These are phyloP conservation scores for Ophiorrhiza pumila DNA, from an alignment of 257 asterid genomes.

Conservation along the genomic window DNA sequence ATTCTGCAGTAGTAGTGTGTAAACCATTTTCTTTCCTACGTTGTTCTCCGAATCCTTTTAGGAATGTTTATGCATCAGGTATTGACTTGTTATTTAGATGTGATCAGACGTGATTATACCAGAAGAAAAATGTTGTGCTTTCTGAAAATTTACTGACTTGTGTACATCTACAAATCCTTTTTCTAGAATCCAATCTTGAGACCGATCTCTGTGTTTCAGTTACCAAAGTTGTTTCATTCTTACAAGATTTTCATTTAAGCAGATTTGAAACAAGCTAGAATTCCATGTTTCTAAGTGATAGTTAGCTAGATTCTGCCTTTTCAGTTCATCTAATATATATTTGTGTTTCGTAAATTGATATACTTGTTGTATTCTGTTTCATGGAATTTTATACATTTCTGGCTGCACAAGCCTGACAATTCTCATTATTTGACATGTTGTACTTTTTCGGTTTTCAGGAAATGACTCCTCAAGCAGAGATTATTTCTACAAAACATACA, in stretches of 20 bases:
- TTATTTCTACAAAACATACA: constrained; percentile 76
- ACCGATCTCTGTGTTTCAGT: neutral
- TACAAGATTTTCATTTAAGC: neutral
- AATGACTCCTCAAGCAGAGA: constrained; percentile 92
- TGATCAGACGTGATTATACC: neutral
- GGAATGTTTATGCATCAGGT: neutral
- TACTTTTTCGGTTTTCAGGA: constrained; percentile 44
- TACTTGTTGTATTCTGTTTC: neutral
- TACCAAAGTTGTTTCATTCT: neutral
- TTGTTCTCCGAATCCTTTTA: neutral
- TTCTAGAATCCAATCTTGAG: neutral
- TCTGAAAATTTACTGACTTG: neutral
- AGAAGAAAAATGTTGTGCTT: neutral
- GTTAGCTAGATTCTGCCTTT: neutral
- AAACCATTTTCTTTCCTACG: neutral
- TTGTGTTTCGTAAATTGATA: neutral
- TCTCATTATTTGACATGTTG: neutral
- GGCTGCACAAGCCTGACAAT: neutral
- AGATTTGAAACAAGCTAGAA: neutral
- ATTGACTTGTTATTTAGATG: neutral
- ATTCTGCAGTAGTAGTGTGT: neutral
- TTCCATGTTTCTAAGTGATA: neutral
- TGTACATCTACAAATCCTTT: constrained; percentile 2
- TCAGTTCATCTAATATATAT: neutral
- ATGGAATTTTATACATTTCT: neutral